A percentile compares a stretch with the other conserved stretches of the same genome.
These are phyloP conservation scores for Peronospora destructor DNA, from an alignment of 352 stramenopile species.

Conservation along the genomic window DNA sequence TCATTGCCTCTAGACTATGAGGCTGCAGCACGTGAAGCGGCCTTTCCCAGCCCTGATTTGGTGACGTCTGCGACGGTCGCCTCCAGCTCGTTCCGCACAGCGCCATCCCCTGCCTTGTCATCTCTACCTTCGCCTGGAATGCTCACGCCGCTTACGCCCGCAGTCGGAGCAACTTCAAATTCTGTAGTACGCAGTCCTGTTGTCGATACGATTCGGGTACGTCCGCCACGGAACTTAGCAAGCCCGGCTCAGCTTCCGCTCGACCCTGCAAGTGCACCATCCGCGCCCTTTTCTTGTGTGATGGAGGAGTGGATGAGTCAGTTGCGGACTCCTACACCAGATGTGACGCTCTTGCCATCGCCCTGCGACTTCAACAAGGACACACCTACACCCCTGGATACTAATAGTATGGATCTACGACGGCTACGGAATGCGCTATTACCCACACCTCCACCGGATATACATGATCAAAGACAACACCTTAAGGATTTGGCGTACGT, in stretches of 20 bases:
- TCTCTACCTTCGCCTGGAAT: slow-evolving; percentile 46
- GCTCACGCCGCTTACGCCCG: slow-evolving; percentile 39
- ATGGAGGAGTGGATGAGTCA: slow-evolving; percentile 84
- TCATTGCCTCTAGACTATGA: slow-evolving; percentile 42
- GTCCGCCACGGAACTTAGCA: slow-evolving; percentile 17
- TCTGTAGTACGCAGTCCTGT: slow-evolving; percentile 31
- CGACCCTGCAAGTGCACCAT: slow-evolving; percentile 20
- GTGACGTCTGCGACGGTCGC: slow-evolving; percentile 22
- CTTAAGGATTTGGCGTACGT: slow-evolving; percentile 62
- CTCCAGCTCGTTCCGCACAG: slow-evolving; percentile 29
- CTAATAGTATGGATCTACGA: slow-evolving; percentile 52
- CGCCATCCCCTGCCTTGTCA: slow-evolving; percentile 31
- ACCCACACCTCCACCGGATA: slow-evolving; percentile 54
- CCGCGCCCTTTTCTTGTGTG: slow-evolving; percentile 53
- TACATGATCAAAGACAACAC: slow-evolving; percentile 52
- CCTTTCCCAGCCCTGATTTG: slow-evolving; percentile 32
- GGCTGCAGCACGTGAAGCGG: slow-evolving; percentile 26
- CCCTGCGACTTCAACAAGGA: slow-evolving; percentile 75
- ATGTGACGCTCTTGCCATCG: slow-evolving; percentile 73
- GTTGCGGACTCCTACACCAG: slow-evolving; percentile 63
- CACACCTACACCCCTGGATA: slow-evolving; percentile 65
- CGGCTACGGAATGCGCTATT: slow-evolving; percentile 72
- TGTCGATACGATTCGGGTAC: slow-evolving; percentile 27
- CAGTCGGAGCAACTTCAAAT: slow-evolving; percentile 7
- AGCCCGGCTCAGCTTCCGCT: slow-evolving; percentile 18